Evolutionary conservation across 805 yeast genomes (phyloP).

Genomic region (Ogataea neopini): DNA sequence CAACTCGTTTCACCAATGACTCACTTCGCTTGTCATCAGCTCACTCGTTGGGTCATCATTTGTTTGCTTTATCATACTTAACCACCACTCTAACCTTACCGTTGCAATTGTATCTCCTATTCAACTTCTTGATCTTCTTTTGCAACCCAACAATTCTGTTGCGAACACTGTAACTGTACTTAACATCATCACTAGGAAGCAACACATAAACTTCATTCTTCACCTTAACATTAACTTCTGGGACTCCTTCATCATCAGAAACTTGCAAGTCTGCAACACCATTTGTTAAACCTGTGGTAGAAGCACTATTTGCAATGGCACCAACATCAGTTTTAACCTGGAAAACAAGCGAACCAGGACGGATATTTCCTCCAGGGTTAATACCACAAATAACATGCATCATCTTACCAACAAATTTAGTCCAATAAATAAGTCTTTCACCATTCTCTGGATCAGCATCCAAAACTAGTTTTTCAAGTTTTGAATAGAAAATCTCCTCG

Average conservation of each 20-base stretch:
- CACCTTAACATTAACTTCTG: conserved; percentile 30
- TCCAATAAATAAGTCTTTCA: conserved; percentile 66
- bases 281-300: conserved; percentile 9
- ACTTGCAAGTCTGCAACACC: conserved; percentile 16
- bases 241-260: conserved; percentile 24
- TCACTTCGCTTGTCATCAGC: background rate
- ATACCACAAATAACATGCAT: conserved; percentile 81
- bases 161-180: conserved; percentile 59
- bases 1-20: too few species aligned
- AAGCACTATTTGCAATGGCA: conserved; percentile 7
- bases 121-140: conserved; percentile 57
- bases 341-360: conserved; percentile 57
- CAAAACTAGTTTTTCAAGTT: conserved; percentile 49
- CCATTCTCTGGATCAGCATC: conserved; percentile 42
- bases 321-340: conserved; percentile 33
- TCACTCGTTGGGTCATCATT: background rate
- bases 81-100: conserved; percentile 56
- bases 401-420: conserved; percentile 66
- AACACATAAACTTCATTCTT: conserved; percentile 34
- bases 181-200: conserved; percentile 51
- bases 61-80: conserved; percentile 34
- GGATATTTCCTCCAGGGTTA: conserved; percentile 77
- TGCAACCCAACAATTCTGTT: conserved; percentile 59
- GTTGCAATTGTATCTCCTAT: conserved; percentile 44
- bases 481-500: conserved; percentile 47